These are phyloP conservation scores for Colletotrichum nymphaeae DNA, from an alignment of 2,329 filamentous ascomycete genomes.

Conservation along the genomic window DNA sequence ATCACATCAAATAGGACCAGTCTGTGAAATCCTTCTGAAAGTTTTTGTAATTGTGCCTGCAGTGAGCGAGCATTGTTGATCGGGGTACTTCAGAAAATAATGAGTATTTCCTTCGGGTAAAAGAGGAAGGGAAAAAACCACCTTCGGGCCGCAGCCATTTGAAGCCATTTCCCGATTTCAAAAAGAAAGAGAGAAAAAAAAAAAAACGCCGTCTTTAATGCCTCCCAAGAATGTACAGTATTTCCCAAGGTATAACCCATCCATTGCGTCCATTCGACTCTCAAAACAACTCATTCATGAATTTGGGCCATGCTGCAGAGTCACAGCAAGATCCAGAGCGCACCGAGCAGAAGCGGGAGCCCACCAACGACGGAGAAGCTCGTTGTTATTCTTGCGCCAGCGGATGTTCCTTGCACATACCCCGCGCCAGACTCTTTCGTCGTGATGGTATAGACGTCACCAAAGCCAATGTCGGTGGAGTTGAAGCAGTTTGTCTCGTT, in stretches of 20 bases:
- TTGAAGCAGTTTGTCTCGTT: slow-evolving; percentile 91
- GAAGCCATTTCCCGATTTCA: background rate
- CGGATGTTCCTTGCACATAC: slow-evolving; percentile 38
- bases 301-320: no score
- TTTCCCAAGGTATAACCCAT: slow-evolving; percentile 30
- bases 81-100: no score
- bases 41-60: no score
- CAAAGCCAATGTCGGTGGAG: slow-evolving; percentile 80
- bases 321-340: slow-evolving; percentile 53
- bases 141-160: background rate
- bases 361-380: slow-evolving; percentile 47
- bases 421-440: slow-evolving; percentile 53
- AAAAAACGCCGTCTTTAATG: slow-evolving; percentile 35
- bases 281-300: background rate
- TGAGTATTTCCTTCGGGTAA: no score
- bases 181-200: background rate
- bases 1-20: no score
- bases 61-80: no score
- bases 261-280: background rate
- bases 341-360: slow-evolving; percentile 52
- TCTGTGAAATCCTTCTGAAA: no score
- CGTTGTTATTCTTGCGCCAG: slow-evolving; percentile 36
- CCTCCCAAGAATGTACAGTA: slow-evolving; percentile 27
- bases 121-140: background rate
- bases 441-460: slow-evolving; percentile 78